These are phyloP conservation scores for Zoysia matrella DNA, from an alignment of 202 grass and related monocot genomes.

Conservation along the genomic window DNA sequence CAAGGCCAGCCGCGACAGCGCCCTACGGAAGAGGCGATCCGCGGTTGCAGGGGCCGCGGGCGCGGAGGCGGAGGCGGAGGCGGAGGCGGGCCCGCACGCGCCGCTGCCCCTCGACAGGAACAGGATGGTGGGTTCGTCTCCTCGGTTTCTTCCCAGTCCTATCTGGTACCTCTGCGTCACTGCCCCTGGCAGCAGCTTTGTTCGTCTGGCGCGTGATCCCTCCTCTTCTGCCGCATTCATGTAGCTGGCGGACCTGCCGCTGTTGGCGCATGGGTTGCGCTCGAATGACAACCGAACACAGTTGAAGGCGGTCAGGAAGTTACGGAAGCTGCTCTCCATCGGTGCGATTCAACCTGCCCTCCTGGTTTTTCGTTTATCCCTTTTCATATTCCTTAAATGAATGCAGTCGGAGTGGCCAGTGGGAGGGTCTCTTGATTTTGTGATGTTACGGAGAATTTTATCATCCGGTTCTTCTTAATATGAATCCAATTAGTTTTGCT, in stretches of 20 bases:
- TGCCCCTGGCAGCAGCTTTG: too few species aligned
- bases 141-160: background rate
- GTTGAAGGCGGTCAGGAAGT: constrained; percentile 59
- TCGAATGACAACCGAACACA: constrained; percentile 60
- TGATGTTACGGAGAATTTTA: background rate
- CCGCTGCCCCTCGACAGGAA: background rate
- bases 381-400: background rate
- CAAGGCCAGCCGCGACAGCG: constrained; percentile 47
- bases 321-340: constrained; percentile 64
- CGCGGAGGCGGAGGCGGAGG: too few species aligned
- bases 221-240: background rate
- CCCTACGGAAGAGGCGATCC: constrained; percentile 46
- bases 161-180: background rate
- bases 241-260: constrained; percentile 56
- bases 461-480: background rate
- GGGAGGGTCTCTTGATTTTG: background rate
- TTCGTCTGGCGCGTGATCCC: too few species aligned
- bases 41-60: too few species aligned
- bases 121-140: constrained; percentile 44
- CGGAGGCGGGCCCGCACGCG: too few species aligned
- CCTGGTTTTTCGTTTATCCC: background rate
- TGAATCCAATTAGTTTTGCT: background rate
- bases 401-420: background rate
- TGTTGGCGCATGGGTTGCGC: constrained; percentile 51
- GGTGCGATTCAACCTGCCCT: constrained; percentile 27